These are phyloP conservation scores for Candida suzukii DNA, from an alignment of 805 yeast species.

Conservation along the genomic window DNA sequence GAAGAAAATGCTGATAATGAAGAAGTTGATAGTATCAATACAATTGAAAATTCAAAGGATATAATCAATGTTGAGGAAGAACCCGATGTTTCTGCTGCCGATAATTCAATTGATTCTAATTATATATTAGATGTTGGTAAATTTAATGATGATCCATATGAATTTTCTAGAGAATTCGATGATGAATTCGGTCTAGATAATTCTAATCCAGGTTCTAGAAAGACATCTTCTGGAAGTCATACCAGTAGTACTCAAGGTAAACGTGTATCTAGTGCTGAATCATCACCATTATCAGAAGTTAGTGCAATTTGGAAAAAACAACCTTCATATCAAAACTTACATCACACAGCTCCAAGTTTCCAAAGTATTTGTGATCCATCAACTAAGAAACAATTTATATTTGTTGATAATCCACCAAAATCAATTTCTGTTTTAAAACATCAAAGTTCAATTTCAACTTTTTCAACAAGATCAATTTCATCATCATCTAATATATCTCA, in stretches of 20 bases:
- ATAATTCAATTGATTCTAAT: slow-evolving; percentile 14
- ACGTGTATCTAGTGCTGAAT: slow-evolving; percentile 17
- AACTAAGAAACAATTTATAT: slow-evolving; percentile 8
- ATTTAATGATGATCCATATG: slow-evolving; percentile 34
- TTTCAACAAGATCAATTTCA: background rate
- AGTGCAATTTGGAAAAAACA: slow-evolving; percentile 29
- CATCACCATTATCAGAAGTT: slow-evolving; percentile 17
- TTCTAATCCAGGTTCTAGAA: slow-evolving; percentile 1
- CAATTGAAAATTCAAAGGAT: background rate
- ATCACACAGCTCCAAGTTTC: slow-evolving; percentile 12
- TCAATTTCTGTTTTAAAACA: slow-evolving; percentile 14
- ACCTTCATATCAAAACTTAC: slow-evolving; percentile 14
- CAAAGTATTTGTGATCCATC: slow-evolving; percentile 22
- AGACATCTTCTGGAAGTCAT: background rate
- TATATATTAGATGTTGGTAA: slow-evolving; percentile 26
- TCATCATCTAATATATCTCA: background rate
- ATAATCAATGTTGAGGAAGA: background rate
- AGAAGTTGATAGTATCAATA: background rate
- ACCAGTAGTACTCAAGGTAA: slow-evolving; percentile 1
- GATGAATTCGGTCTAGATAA: slow-evolving; percentile 6
- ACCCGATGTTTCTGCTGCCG: background rate
- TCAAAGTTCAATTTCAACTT: slow-evolving; percentile 1
- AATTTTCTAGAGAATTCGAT: slow-evolving; percentile 25
- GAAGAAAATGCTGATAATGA: background rate
- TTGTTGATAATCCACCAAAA: slow-evolving; percentile 14